Percentiles rank a stretch among this genome's conserved stretches.
Evolutionary conservation across 495 filamentous ascomycete genomes (phyloP).

Genomic region (Cetradonia linearis): DNA sequence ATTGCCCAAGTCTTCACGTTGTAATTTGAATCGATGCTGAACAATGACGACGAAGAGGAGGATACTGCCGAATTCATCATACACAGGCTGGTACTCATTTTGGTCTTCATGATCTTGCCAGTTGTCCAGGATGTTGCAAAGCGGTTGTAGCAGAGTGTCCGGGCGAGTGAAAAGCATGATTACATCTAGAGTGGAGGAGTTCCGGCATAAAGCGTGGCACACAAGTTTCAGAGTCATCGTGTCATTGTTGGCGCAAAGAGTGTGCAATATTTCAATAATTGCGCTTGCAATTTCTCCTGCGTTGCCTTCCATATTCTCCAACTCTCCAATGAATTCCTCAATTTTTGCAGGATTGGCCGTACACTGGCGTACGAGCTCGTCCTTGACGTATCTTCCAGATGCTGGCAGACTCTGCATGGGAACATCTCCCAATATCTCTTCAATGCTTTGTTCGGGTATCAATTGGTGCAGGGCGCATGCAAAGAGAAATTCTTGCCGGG

Average conservation of each 20-base stretch:
- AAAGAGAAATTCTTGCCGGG: conserved; percentile 86
- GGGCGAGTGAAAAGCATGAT: conserved; percentile 76
- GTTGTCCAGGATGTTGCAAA: conserved; percentile 75
- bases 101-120: conserved; percentile 94
- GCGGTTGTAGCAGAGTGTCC: conserved; percentile 63
- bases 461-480: conserved; percentile 79
- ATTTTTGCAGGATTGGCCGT: conserved; percentile 58
- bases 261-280: conserved; percentile 70
- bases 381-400: conserved; percentile 63
- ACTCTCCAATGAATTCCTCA: conserved; percentile 62
- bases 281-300: conserved; percentile 79
- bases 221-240: conserved; percentile 83
- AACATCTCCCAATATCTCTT: conserved; percentile 71
- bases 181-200: conserved; percentile 69
- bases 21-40: conserved; percentile 72
- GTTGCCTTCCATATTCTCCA: conserved; percentile 93
- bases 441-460: conserved; percentile 67
- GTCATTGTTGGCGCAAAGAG: conserved; percentile 70
- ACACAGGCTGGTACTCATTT: conserved; percentile 88
- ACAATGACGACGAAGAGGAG: conserved; percentile 74
- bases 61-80: conserved; percentile 90
- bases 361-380: conserved; percentile 65
- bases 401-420: conserved; percentile 72
- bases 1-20: conserved; percentile 55
- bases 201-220: conserved; percentile 69